Evolutionary conservation across 1,139 yeast species (phyloP).

Genomic region (Suhomyces panamericanus): DNA sequence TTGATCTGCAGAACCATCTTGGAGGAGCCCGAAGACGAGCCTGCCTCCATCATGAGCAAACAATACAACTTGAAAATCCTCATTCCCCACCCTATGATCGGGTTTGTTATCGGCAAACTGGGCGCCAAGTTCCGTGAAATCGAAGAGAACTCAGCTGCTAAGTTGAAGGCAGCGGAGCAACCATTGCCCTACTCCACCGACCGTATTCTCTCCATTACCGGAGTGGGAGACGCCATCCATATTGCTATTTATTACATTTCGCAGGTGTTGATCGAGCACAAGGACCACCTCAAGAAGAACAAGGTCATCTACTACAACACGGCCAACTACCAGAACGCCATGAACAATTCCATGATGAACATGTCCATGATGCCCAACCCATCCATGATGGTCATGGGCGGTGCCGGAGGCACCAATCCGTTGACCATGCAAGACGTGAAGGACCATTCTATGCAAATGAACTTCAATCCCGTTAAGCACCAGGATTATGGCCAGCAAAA

Average conservation of each 20-base stretch:
- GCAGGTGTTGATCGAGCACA: conserved; percentile 63
- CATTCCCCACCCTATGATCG: conserved; percentile 81
- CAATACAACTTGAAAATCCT: conserved; percentile 61
- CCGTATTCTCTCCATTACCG: conserved; percentile 67
- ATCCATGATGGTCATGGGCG: conserved; percentile 22
- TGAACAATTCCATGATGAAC: conserved; percentile 20
- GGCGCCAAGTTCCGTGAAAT: conserved; percentile 79
- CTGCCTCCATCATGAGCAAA: conserved; percentile 56
- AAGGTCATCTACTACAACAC: conserved; percentile 67
- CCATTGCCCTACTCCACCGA: conserved; percentile 81
- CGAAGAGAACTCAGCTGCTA: conserved; percentile 81
- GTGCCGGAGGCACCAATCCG: conserved; percentile 14
- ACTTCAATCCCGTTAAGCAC: conserved; percentile 17
- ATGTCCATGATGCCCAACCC: conserved; percentile 22
- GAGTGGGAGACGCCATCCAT: conserved; percentile 86
- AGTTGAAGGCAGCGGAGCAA: conserved; percentile 72
- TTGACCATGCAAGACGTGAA: conserved; percentile 20
- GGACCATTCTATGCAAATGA: conserved; percentile 18
- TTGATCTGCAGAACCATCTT: conserved; percentile 65
- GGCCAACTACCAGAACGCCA: conserved; percentile 44
- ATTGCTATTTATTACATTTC: conserved; percentile 78
- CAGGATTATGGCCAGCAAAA: conserved; percentile 18
- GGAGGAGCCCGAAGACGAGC: conserved; percentile 67
- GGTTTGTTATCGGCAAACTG: conserved; percentile 77
- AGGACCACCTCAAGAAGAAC: conserved; percentile 50